Conservation (phyloP, 768 basidiomycete species). For the Hygrocybe coccinea region DNA sequence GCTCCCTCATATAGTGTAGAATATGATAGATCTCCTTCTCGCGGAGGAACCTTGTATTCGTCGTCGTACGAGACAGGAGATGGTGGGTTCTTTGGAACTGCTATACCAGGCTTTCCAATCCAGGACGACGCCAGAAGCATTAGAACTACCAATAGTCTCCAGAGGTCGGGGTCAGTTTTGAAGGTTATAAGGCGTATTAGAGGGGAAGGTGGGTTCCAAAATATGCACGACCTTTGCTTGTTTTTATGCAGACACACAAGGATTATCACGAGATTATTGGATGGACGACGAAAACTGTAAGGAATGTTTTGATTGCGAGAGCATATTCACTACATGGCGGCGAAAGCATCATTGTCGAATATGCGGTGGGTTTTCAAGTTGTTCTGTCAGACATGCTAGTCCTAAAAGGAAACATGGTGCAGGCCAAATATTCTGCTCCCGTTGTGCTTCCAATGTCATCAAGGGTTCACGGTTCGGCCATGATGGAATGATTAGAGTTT, state of each 20-base stretch:
- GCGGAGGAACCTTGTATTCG: slow-evolving; percentile 44
- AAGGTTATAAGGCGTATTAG: slow-evolving; percentile 87
- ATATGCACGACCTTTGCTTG: slow-evolving; percentile 1
- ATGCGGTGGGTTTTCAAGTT: slow-evolving; percentile 55
- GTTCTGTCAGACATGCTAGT: slow-evolving; percentile 1
- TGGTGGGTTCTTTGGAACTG: slow-evolving; percentile 53
- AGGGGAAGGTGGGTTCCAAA: slow-evolving; percentile 64
- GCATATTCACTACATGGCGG: slow-evolving; percentile 89
- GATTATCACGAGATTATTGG: slow-evolving; percentile 94
- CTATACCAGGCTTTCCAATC: slow-evolving; percentile 90
- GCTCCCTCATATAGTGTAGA: slow-evolving; percentile 65
- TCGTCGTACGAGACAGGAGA: slow-evolving; percentile 56
- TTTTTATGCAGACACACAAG: slow-evolving; percentile 32
- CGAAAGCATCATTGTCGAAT: slow-evolving; percentile 97
- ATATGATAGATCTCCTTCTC: slow-evolving; percentile 55
- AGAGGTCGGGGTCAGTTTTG: slow-evolving; percentile 78
- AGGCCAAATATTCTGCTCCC: slow-evolving; percentile 97
- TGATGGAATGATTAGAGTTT: slow-evolving; percentile 92
- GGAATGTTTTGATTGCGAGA: slow-evolving; percentile 95
- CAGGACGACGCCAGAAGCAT: slow-evolving; percentile 87
- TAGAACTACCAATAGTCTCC: slow-evolving; percentile 64
- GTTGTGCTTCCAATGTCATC: slow-evolving; percentile 95
- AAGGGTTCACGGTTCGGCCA: slow-evolving; percentile 90
- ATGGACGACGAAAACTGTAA: slow-evolving; percentile 97
- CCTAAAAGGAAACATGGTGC: background rate